Evolutionary conservation across 108 stramenopile species (phyloP), one percentile per base, ranked within the genome.

Genomic region (Cyclotella sp.): DNA sequence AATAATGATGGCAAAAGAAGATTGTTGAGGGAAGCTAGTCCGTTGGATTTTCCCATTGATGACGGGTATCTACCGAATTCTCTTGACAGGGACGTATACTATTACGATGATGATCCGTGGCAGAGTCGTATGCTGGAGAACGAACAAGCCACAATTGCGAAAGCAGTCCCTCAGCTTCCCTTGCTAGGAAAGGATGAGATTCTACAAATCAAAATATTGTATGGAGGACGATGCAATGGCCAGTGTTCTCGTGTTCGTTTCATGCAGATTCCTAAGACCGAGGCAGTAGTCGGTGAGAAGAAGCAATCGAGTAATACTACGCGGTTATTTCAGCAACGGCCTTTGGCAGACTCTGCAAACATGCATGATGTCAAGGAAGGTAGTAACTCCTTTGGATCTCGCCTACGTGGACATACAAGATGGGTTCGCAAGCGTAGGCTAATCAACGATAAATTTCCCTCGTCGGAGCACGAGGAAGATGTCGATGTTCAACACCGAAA

Each of bases 191-290:
- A 57, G 26, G 78, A 86, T 76, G 85, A 86, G 63, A 86, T 86
- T 24, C 67, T 86, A 9, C 85, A 86, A 71, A 83, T 86, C 14
- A 86, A 86, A 75, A 76, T 86, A 6, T 30, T 86, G 61, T 86
- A 83, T 64, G 85, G 85, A 47, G 49, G 64, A n/a, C 60, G 42
- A 21, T 83, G 82, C 40, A 34, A 22, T 21, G 85, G 79, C 3
- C 60, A 49, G 34, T 83, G 85, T 51, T 86, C 85, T 24, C 53
- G 75, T 14, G 82, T 86, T 13, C 81, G 69, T 39, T 46, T 83
- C 22, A 82, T 86, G 26, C 26, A 67, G 5, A 69, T 73, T 53
- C 49, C 29, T 16, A n/a, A 63, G 21, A 22, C 13, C 3, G 34
- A 26, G 3, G 3, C 28, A 30, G 14, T 29, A 0, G 9, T 5